A percentile compares a stretch with the other conserved stretches of the same genome.
phyloP scores from a whole-genome alignment of 2,329 filamentous ascomycete species.

The Diaporthe citriasiana region DNA sequence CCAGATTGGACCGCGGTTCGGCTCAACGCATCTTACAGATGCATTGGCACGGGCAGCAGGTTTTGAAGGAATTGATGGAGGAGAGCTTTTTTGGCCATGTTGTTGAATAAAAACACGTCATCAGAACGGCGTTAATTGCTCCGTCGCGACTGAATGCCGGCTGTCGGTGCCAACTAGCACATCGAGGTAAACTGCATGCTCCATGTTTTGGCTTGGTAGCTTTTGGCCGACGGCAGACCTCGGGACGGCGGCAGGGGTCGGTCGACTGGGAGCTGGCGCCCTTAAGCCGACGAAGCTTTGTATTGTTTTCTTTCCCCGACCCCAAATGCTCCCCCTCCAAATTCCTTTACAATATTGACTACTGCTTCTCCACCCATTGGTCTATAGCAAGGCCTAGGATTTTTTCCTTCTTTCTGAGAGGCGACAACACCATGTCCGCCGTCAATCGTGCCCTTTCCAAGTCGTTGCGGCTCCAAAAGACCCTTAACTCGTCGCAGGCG shows the following conservation, averaged over 20 bases:
- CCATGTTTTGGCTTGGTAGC: not conserved
- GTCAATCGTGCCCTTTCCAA: slow-evolving; percentile 68
- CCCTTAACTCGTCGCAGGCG: slow-evolving; percentile 54
- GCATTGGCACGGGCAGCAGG: not conserved
- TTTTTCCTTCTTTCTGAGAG: not conserved
- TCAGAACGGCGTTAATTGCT: too few species aligned
- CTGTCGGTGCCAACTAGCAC: not conserved
- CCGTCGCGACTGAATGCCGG: not conserved
- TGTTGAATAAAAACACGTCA: not conserved
- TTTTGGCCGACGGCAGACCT: not conserved
- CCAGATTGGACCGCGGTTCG: slow-evolving; percentile 14
- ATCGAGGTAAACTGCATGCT: not conserved
- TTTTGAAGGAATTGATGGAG: not conserved
- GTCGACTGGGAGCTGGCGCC: not conserved
- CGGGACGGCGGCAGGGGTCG: slow-evolving; percentile 24
- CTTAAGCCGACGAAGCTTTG: slow-evolving; percentile 22
- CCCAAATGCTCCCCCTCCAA: not conserved
- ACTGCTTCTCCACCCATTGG: not conserved
- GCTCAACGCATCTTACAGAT: not conserved
- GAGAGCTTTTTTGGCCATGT: not conserved
- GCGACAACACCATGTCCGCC: slow-evolving; percentile 41
- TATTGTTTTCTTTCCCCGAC: slow-evolving; percentile 20
- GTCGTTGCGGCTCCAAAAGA: slow-evolving; percentile 64
- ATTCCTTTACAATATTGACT: not conserved
- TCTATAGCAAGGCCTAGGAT: not conserved